Base-by-base conservation (phyloP, 2,329 filamentous ascomycete genomes). In the Sporothrix globosa region DNA sequence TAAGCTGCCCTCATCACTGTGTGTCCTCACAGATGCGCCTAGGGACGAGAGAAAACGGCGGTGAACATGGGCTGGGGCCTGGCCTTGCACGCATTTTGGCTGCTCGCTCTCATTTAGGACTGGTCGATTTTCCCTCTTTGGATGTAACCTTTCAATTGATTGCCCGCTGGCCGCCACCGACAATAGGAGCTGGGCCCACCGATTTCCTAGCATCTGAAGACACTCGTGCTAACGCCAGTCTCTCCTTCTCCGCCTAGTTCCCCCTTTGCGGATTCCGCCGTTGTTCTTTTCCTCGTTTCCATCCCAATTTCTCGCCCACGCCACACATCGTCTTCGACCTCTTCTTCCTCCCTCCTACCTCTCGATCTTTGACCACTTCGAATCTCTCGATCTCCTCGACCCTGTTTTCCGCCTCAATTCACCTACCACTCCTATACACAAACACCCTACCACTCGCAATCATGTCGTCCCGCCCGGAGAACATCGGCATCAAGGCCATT, bases 401-500 rank as follows among this genome's bases (percentile, higher is more conserved):
- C 48, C 21, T 39, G 41, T 14, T 17, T 41, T 19, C 48, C 56
- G 53, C 56, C n/a, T 52, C 21, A 30, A 14, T 5, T 48, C 44
- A 17, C n/a, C 46, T 21, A 13, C 44, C 53, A 58, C 27, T 39
- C 65, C 56, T 39, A 17, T 24, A 10, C 53, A 27, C 48, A 14
- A 44, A 13, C 52, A 4, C 56, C 34, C 44, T 4, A 21, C n/a
- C 14, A 3, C 54, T 5, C 11, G 4, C 48, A 77, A 83, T 73
- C 71, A 94, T 93, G 91, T 87, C 91, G 79, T 80, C 89, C 76
- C 90, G 91, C 82, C 91, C 92, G 75, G 89, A 93, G 82, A 95
- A 95, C 83, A 90, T 96, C 82, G 92, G 92, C 87, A 93, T 96
- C 80, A 95, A 96, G 85, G 92, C 91, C 90, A 92, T 96, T 82